Base-by-base conservation (phyloP, 768 basidiomycete genomes). In the Macrolepiota fuliginosa region DNA sequence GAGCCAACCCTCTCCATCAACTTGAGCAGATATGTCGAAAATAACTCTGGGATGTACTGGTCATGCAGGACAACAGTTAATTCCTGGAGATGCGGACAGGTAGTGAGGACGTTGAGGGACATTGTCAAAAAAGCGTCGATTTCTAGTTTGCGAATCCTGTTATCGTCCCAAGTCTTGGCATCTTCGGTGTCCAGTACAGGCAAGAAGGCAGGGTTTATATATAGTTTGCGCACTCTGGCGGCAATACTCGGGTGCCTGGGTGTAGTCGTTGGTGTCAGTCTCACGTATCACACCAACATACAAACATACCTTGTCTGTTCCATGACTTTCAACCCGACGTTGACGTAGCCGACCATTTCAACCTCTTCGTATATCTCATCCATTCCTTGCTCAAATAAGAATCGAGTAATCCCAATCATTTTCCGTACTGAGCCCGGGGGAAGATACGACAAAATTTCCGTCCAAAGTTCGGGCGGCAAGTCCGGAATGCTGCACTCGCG, bases 281-380 rank as follows among this genome's bases (percentile, higher is more conserved):
- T 10, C 35, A 7, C 4, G 2, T 11, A 4, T 2, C 49, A 17
- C 10, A 5, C 5, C 49, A 15, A 27, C n/a, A 5, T 7, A 47
- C 32, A 24, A 12, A 56, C 65, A 17, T 22, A 70, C 70, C 57
- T 37, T 5, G 71, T 60, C 52, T 70, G 69, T 27, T 67, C 58
- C 29, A 71, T 69, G 7, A 56, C 55, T n/a, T 66, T 67, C 17
- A 64, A 1, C 47, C 65, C 70, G 1, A 54, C 53, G 24, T 66
- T 63, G 58, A 69, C 68, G 47, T 70, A 65, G 2, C 61, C 46
- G 17, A 69, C 65, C 22, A 74, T 63, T 36, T 69, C 58, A 2
- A 73, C 56, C 56, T 73, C 72, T 35, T 67, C 64, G 55, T 72
- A 74, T 25, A 70, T 68, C 27, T 73, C 68, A 35, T 71, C 58